Conservation (phyloP, 768 basidiomycete species). For the Cystobasidium ongulense region DNA sequence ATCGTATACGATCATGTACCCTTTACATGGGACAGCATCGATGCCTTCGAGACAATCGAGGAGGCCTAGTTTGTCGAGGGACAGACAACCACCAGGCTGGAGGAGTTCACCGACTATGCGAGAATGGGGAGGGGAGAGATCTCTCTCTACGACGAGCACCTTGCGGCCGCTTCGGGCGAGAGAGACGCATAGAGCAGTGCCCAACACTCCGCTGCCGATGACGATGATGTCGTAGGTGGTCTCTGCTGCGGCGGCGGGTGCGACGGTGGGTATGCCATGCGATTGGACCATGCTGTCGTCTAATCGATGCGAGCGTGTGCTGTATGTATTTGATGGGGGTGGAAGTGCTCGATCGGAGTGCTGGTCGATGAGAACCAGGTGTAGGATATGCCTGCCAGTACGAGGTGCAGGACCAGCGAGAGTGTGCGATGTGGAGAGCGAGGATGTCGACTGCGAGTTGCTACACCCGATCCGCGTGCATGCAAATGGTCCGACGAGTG, state of each 20-base stretch:
- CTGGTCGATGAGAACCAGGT: no score
- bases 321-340: no score
- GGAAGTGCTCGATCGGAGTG: no score
- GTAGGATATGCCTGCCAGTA: no score
- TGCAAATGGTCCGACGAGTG: no score
- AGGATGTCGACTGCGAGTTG: no score
- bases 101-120: slow-evolving; percentile 94
- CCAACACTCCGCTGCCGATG: slow-evolving; percentile 86
- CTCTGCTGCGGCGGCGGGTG: neutral
- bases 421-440: no score
- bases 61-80: slow-evolving; percentile 69
- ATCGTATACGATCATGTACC: slow-evolving; percentile 71
- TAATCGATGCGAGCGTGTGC: neutral
- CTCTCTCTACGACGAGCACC: slow-evolving; percentile 80
- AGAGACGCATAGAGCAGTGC: slow-evolving; percentile 74
- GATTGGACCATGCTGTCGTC: neutral
- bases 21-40: slow-evolving; percentile 69
- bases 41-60: slow-evolving; percentile 71
- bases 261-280: slow-evolving; percentile 18
- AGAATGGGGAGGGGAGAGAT: slow-evolving; percentile 74
- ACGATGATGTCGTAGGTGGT: slow-evolving; percentile 53
- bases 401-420: no score
- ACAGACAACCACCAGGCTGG: slow-evolving; percentile 79
- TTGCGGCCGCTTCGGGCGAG: slow-evolving; percentile 59
- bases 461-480: no score